phyloP scores from a whole-genome alignment of 2,329 filamentous ascomycete genomes.

The Pseudogymnoascus sp. region DNA sequence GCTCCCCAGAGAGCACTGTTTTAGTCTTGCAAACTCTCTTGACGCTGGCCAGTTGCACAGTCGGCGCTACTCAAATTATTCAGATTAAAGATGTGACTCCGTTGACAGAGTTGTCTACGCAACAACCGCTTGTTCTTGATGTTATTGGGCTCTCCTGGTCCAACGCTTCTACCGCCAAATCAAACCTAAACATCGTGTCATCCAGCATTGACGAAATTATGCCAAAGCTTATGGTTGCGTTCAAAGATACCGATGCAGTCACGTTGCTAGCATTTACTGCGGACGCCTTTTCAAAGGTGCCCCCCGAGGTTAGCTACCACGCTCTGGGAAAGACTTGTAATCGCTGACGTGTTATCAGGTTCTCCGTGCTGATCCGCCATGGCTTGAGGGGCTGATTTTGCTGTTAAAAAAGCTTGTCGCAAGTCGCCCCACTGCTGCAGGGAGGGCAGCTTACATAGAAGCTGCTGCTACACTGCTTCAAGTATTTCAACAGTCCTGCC shows the following conservation, averaged over 20 bases:
- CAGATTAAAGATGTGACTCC: slow-evolving; percentile 45
- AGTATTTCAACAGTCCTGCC: slow-evolving; percentile 41
- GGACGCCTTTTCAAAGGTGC: slow-evolving; percentile 42
- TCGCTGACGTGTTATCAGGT: slow-evolving; percentile 30
- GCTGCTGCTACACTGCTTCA: slow-evolving; percentile 51
- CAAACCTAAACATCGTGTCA: slow-evolving; percentile 28
- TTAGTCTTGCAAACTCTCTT: slow-evolving; percentile 51
- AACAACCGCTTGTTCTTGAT: slow-evolving; percentile 47
- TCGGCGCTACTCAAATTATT: slow-evolving; percentile 44
- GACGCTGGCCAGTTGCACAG: slow-evolving; percentile 44
- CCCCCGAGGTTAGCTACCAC: slow-evolving; percentile 37
- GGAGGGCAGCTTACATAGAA: slow-evolving; percentile 52
- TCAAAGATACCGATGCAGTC: slow-evolving; percentile 52
- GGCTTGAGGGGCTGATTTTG: slow-evolving; percentile 42
- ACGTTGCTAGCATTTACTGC: slow-evolving; percentile 53
- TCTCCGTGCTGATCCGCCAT: slow-evolving; percentile 43
- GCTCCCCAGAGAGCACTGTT: slow-evolving; percentile 44
- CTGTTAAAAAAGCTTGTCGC: slow-evolving; percentile 48
- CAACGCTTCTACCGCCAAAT: slow-evolving; percentile 34
- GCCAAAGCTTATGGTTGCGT: slow-evolving; percentile 43
- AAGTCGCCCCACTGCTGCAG: slow-evolving; percentile 47
- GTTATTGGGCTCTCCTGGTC: slow-evolving; percentile 52
- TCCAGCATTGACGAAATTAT: slow-evolving; percentile 42
- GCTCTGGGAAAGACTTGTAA: background rate
- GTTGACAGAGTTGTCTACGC: slow-evolving; percentile 50